Percentiles rank a stretch among this genome's conserved stretches.
Evolutionary conservation across 2,329 filamentous ascomycete species (phyloP).

Genomic region (Knoxdaviesia proteae): DNA sequence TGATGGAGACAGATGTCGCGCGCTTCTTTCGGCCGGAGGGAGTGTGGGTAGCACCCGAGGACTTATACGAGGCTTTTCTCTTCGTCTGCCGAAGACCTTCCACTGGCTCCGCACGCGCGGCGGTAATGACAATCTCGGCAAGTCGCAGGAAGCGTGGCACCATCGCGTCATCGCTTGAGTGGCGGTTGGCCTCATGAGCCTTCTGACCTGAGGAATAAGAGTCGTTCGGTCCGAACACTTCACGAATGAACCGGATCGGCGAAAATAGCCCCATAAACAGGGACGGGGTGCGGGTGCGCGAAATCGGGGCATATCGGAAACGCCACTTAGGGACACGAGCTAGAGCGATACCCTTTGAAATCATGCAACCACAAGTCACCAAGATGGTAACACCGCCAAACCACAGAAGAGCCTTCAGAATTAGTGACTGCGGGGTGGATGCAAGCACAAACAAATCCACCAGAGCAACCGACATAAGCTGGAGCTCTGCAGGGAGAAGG

Average conservation of each 20-base stretch:
- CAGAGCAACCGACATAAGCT: slow-evolving; percentile 63
- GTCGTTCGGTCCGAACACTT: too few relatives aligned
- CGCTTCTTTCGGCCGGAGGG: slow-evolving; percentile 46
- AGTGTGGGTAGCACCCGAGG: slow-evolving; percentile 21
- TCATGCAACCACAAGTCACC: slow-evolving; percentile 48
- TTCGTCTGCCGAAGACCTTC: too few relatives aligned
- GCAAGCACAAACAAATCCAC: slow-evolving; percentile 66
- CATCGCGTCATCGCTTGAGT: too few relatives aligned
- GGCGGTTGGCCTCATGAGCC: too few relatives aligned
- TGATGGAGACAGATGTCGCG: slow-evolving; percentile 39
- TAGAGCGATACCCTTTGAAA: slow-evolving; percentile 67
- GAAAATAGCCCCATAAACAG: not conserved
- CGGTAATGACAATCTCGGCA: too few relatives aligned
- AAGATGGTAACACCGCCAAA: slow-evolving; percentile 60
- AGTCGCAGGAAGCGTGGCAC: too few relatives aligned
- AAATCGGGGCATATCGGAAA: slow-evolving; percentile 26
- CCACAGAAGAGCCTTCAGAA: slow-evolving; percentile 73
- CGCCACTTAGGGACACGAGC: slow-evolving; percentile 85
- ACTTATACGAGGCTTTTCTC: too few relatives aligned
- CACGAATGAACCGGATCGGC: not conserved
- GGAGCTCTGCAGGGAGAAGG: slow-evolving; percentile 67
- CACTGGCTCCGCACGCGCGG: too few relatives aligned
- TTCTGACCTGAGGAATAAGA: too few relatives aligned
- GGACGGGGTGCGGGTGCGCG: not conserved
- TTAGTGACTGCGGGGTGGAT: slow-evolving; percentile 60